Evolutionary conservation across 2,329 filamentous ascomycete species (phyloP).

Genomic region (Xylariaceae sp.): DNA sequence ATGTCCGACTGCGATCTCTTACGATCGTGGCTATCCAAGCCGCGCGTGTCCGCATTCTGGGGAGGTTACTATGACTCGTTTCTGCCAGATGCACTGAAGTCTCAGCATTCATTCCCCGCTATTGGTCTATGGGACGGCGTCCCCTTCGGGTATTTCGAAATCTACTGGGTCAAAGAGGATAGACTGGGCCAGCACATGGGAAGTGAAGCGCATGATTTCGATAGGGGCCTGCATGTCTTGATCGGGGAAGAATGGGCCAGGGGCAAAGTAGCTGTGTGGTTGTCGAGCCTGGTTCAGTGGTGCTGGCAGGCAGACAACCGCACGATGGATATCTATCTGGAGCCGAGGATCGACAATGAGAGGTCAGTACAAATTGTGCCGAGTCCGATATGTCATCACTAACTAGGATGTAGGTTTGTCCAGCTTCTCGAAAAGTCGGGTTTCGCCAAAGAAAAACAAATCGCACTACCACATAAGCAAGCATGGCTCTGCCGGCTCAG

Average conservation of each 20-base stretch:
- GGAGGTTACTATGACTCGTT: constrained; percentile 62
- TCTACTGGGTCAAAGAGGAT: constrained; percentile 98
- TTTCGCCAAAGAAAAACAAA: constrained; percentile 81
- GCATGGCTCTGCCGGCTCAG: constrained; percentile 77
- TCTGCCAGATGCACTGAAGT: constrained; percentile 58
- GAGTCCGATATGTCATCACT: constrained; percentile 1
- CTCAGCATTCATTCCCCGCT: constrained; percentile 76
- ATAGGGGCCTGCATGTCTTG: constrained; percentile 81
- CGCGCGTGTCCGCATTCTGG: constrained; percentile 83
- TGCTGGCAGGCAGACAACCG: constrained; percentile 71
- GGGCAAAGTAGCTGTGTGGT: constrained; percentile 75
- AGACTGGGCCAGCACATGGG: constrained; percentile 64
- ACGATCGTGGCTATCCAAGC: constrained; percentile 82
- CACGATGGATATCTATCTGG: constrained; percentile 77
- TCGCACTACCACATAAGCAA: constrained; percentile 89
- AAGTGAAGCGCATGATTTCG: constrained; percentile 67
- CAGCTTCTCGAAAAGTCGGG: constrained; percentile 66
- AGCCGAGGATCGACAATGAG: constrained; percentile 85
- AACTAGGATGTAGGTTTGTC: constrained; percentile 49
- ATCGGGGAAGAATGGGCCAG: constrained; percentile 90
- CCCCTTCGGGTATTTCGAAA: constrained; percentile 94
- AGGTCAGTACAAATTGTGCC: too few species aligned
- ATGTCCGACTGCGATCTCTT: constrained; percentile 57
- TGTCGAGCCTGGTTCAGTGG: constrained; percentile 83
- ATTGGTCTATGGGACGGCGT: constrained; percentile 93